Base-by-base conservation (phyloP, 1,284 basidiomycete species). In the Ceraceosorus guamensis region DNA sequence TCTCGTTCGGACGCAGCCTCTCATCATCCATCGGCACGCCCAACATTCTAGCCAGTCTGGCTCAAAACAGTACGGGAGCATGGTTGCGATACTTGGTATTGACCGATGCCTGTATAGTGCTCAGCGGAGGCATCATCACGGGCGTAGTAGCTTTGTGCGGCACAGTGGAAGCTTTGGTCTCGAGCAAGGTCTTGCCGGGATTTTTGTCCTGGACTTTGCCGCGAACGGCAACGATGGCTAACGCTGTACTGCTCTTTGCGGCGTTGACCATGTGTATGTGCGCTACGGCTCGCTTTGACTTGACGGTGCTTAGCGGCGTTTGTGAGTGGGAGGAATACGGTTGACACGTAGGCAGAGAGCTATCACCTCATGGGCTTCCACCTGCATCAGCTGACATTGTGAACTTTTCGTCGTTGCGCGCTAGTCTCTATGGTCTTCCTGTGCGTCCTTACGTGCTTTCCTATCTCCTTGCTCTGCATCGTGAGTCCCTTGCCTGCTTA, bases 231-330 rank as follows among this genome's bases (percentile, higher is more conserved):
- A 79, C 85, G 0, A 81, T 82, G 0, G 82, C 81, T 62, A 66
- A 84, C 5, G 79, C 83, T 0, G 79, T 85, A 4, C 45, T 81
- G 1, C 77, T 77, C 4, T 86, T 86, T 59, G 73, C 80, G 30
- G 71, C 67, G 2, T 80, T 87, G 44, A 80, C 81, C 48, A 77
- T 79, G 7, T 65, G 81, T 11, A 72, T 87, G 13, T 87, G 85
- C 67, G 82, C 82, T 0, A 83, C 80, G 44, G 80, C 93, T 24
- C 89, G 95, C 79, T 98, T 87, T 80, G 92, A 59, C 76, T 91
- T 89, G 83, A 88, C 91, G 61, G 96, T 91, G 79, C 81, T 98
- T 10, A 63, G 65, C 6, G 59, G 56, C 30, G 56, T 69, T 33
- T 69, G 50, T 51, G 50, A 51, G 50, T 51, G 24, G 24, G 24